Base-by-base conservation (phyloP, 2,329 filamentous ascomycete genomes). In the Emmonsia crescens region DNA sequence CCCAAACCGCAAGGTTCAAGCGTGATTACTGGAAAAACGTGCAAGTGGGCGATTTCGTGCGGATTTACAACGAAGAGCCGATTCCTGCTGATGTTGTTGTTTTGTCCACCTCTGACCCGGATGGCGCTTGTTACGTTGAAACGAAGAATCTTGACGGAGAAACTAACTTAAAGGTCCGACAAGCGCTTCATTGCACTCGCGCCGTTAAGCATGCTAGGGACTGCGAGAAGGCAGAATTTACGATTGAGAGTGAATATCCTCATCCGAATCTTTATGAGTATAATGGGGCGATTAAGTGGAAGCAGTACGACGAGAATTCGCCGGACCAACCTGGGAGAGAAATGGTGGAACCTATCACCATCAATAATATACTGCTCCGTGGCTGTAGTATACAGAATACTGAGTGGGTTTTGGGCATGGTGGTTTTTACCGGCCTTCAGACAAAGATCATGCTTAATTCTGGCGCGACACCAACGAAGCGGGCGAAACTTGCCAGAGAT, bases 391-490 rank as follows among this genome's bases (percentile, higher is more conserved):
- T 99, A 57, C 86, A 92, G 66, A 99, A 97, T 74, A 99, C 94
- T 0, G 92, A 97, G 71, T 99, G 94, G 94, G 83, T 91, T 60
- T 82, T 99, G 5, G 94, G 92, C 60, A 83, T 99, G 2, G 93
- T 97, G 57, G 80, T 96, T 21, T 99, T 96, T 76, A 97, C 94
- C 16, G 94, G 94, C 40, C 86, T 92, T 71, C 93, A 99, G 73
- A 96, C 93, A 40, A 99, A 97, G 78, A 97, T 96, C 73, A 99
- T 99, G 94, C 89, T 96, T 79, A 99, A 99, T 73, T 89, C 94
- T 33, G 94, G 94, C 63, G 88, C 93, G 64, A 99, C 94, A 1
- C 94, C 95, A 14, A 96, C 86, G 73, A 99, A 99, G 79, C 89
- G 93, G 65, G 85, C 94, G 44, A 86, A 90, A 67, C 92, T 99